Evolutionary conservation across 179 eudicot species (phyloP).

Genomic region (Dionaea muscipula): DNA sequence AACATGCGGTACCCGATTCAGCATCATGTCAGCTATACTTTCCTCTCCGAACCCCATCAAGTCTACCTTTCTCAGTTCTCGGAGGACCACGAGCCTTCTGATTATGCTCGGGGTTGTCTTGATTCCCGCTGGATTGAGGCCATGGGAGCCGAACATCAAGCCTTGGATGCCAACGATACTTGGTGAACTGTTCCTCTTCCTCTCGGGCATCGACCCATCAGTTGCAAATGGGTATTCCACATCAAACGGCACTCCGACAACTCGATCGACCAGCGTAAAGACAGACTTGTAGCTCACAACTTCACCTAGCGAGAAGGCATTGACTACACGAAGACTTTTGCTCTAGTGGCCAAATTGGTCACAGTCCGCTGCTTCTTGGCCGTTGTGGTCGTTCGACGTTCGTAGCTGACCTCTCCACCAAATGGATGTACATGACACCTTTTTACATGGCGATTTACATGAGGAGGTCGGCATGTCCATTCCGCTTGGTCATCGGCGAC

Average conservation of each 20-base stretch:
- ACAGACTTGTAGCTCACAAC: neutral
- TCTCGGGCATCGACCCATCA: neutral
- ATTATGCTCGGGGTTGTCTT: neutral
- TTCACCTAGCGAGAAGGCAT: neutral
- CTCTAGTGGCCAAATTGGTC: neutral
- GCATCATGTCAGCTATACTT: no score
- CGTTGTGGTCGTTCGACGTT: neutral
- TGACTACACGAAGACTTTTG: neutral
- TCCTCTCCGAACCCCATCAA: no score
- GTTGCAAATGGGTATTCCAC: neutral
- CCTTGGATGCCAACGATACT: neutral
- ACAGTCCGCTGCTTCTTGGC: neutral
- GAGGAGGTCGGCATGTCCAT: neutral
- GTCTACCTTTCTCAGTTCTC: no score
- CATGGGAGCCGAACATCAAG: neutral
- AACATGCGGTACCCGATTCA: no score
- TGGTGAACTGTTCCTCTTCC: neutral
- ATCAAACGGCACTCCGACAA: neutral
- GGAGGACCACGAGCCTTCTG: no score
- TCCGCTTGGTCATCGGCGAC: neutral
- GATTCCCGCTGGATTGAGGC: neutral
- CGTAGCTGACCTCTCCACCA: neutral
- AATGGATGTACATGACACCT: neutral
- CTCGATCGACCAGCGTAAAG: neutral
- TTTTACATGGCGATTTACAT: neutral